A percentile compares a stretch with the other conserved stretches of the same genome.
phyloP scores from a whole-genome alignment of 176 grass and related monocot genomes.

The Aechmea fasciata region DNA sequence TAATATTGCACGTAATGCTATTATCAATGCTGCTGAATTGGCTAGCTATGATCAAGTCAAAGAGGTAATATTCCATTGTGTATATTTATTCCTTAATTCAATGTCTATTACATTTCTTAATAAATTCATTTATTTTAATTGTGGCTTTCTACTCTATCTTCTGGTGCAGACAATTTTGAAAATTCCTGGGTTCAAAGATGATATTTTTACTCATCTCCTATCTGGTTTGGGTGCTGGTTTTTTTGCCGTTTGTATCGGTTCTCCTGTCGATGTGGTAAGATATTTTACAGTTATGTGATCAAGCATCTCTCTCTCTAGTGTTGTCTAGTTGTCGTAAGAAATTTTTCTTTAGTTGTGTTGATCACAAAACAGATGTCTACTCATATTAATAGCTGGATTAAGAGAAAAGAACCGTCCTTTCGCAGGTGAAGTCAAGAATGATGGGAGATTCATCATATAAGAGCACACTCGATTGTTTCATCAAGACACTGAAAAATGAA shows the following conservation, averaged over 20 bases:
- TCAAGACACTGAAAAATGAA: slow-evolving; percentile 94
- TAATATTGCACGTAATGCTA: slow-evolving; percentile 71
- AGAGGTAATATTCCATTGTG: slow-evolving; percentile 31
- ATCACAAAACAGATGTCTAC: neutral
- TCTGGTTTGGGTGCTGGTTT: slow-evolving; percentile 85
- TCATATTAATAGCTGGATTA: neutral
- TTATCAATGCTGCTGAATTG: slow-evolving; percentile 92
- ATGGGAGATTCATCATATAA: slow-evolving; percentile 93
- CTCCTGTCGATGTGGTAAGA: slow-evolving; percentile 89
- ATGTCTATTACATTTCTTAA: neutral
- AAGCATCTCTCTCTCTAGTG: neutral
- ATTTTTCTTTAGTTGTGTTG: neutral
- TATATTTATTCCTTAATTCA: slow-evolving; percentile 3
- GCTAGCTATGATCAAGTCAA: slow-evolving; percentile 98
- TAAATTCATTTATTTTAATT: neutral
- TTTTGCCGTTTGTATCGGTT: slow-evolving; percentile 94
- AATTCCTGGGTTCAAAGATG: slow-evolving; percentile 89
- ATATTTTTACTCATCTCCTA: slow-evolving; percentile 75
- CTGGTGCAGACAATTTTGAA: slow-evolving; percentile 66
- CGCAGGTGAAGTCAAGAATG: slow-evolving; percentile 97
- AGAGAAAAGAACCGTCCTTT: slow-evolving; percentile 10
- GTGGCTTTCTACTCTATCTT: neutral
- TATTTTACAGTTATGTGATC: slow-evolving; percentile 1
- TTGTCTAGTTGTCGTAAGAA: neutral
- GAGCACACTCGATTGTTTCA: slow-evolving; percentile 81